Evolutionary conservation across 1,284 basidiomycete species (phyloP), one percentile per base, ranked within the genome.

Genomic region (Malassezia furfur): DNA sequence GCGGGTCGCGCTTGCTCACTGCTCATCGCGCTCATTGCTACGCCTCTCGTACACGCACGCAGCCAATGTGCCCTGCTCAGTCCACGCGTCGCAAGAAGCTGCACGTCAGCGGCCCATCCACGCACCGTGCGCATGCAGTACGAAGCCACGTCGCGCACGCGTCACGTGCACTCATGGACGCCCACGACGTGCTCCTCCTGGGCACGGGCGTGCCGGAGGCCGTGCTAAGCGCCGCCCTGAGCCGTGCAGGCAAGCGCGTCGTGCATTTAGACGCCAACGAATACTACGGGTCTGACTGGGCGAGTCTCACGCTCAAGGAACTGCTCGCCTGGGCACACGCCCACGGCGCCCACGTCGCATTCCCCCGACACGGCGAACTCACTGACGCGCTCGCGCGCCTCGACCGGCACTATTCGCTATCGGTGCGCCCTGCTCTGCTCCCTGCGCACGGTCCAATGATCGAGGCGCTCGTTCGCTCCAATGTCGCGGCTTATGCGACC

Each of bases 401-500:
- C 11, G 65, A 72, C 35, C 59, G 68, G 31, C 84, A 87, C 60
- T 98, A 91, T 75, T 83, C 89, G 0, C 78, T 96, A 31, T 89
- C 88, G 6, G 81, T 96, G 22, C 81, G 82, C 6, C 93, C 93
- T 0, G 80, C 86, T 2, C 77, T 96, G 2, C 83, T 96, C 17
- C 85, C 88, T 1, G 84, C 88, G 0, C 75, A 82, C 12, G 90
- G 91, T 0, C 81, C 84, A 0, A 80, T 89, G 35, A 88, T 96
- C 43, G 82, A 85, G 19, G 82, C 85, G 2, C 79, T 96, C 6
- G 80, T 96, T 25, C 78, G 81, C 1, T 91, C 88, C 21, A 87
- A 89, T 30, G 91, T 96, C 5, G 82, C 88, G 9, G 84, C 85
- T 51, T 96, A 98, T 68, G 87, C 89, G 31, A 85, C 85, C 3